These are phyloP conservation scores for Auricularia sp. DNA, from an alignment of 768 basidiomycete genomes.

Conservation along the genomic window DNA sequence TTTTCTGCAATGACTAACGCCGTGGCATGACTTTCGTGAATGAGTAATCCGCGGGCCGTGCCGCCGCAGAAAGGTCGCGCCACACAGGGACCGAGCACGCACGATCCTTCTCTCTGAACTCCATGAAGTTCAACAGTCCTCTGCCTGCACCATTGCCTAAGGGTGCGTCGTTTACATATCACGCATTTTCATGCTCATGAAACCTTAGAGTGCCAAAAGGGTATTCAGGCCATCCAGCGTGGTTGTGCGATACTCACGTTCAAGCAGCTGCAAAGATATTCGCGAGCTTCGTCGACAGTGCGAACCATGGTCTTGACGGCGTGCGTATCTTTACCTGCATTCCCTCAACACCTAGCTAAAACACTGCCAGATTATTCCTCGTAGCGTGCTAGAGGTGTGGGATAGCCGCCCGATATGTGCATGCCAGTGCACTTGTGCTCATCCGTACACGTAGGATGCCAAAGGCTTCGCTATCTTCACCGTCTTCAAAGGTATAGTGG, in stretches of 20 bases:
- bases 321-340: slow-evolving; percentile 21
- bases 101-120: background rate
- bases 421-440: background rate
- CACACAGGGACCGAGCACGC: background rate
- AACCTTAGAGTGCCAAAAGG: slow-evolving; percentile 56
- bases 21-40: too few species aligned
- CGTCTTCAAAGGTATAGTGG: slow-evolving; percentile 63
- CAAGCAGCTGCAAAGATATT: slow-evolving; percentile 67
- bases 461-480: slow-evolving; percentile 86
- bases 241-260: background rate
- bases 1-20: too few species aligned
- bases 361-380: slow-evolving; percentile 40
- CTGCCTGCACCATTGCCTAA: slow-evolving; percentile 57
- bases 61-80: too few species aligned
- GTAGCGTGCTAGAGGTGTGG: slow-evolving; percentile 34
- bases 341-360: background rate
- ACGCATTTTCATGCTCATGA: background rate
- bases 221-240: background rate
- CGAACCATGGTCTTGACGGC: slow-evolving; percentile 79
- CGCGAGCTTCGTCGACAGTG: slow-evolving; percentile 67
- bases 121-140: slow-evolving; percentile 43
- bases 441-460: slow-evolving; percentile 25
- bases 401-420: background rate
- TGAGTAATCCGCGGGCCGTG: too few species aligned
- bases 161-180: background rate